Evolutionary conservation across 176 grass and related monocot genomes (phyloP), one percentile per base, ranked within the genome.

Genomic region (Puya raimondii): DNA sequence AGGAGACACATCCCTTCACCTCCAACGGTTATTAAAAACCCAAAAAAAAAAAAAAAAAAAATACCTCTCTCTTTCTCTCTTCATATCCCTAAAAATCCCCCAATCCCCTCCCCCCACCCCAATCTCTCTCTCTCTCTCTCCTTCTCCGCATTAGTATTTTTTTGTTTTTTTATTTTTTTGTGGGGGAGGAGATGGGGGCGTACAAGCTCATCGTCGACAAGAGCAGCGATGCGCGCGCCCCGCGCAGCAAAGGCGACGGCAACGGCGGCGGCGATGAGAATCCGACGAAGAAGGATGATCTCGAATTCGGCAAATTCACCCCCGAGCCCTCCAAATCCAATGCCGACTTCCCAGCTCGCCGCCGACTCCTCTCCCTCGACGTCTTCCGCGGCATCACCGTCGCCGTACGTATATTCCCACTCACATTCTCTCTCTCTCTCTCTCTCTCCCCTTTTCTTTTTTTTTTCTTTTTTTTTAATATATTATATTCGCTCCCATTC

Each of bases 321-420:
- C 25, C 49, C 3, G 47, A 4, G 13, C 12, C 33, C 49, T 47
- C 48, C 50, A 54, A 63, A 27, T 57, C 58, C 13, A 78, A 78
- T 64, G 70, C 63, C 67, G 42, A 63, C 20, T 2, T 12, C 4
- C 0, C 16, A 4, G 50, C 11, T 22, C 64, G 17, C 4, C 77
- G 63, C 48, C 87, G 91, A 0, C 87, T 96, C 18, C 50, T 69
- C n/a, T 96, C 91, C 1, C 85, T 96, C 25, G 91, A 96, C 52
- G 91, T 96, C 73, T 96, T 96, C 72, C 80, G 87, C 3, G 85
- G 91, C 4, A 69, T 91, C 78, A 91, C 88, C 48, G 88, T 96
- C 2, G 68, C 75, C 74, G 91, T 96, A 65, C 71, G 85, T 68
- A 26, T 23, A 23, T 26, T 26, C 25, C 11, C 1, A 11, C 54